Evolutionary conservation across 768 basidiomycete species (phyloP), one percentile per base, ranked within the genome.

Genomic region (Termitomyces sp.): DNA sequence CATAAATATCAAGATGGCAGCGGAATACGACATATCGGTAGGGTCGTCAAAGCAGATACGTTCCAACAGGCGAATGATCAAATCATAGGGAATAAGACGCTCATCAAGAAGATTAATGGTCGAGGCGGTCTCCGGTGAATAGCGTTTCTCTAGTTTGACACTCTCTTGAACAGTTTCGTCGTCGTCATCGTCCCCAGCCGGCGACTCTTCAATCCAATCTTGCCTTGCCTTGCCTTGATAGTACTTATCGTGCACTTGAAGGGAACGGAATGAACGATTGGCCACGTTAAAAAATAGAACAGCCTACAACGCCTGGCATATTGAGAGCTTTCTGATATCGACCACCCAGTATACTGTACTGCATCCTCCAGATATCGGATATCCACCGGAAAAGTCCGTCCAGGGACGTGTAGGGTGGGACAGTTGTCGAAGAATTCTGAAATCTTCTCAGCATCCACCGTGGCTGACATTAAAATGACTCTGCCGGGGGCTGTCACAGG

Each of bases 391-490:
- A 91, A 98, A 1, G 94, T 98, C 17, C 96, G 82, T 3, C 96
- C 97, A 17, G 95, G 95, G 28, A 99, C 90, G 56, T 87, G 84
- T 12, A 98, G 75, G 17, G 85, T 82, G 0, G 93, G 92, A 60
- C 88, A 88, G 45, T 83, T 82, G n/a, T 87, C 90, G 66, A 98
- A 97, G 68, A 87, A 98, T 14, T 70, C 72, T 11, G 94, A 90
- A 40, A 98, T 83, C 73, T 94, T 94, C 53, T 90, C 86, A 1
- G 92, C 85, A 61, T 99, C 93, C 24, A 97, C 77, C 0, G 97
- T 99, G 1, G 97, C 96, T 32, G 93, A 96, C 96, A 99, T 99
- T 45, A 98, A 78, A 15, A 98, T 82, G 40, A 99, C 83, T 70
- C 92, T 94, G 54, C 28, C 15, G 42, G 35, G 49, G 56, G 17